Percentiles rank a stretch among this genome's conserved stretches.
phyloP scores from a whole-genome alignment of 2,329 filamentous ascomycete species.

The Huntiella bhutanensis region DNA sequence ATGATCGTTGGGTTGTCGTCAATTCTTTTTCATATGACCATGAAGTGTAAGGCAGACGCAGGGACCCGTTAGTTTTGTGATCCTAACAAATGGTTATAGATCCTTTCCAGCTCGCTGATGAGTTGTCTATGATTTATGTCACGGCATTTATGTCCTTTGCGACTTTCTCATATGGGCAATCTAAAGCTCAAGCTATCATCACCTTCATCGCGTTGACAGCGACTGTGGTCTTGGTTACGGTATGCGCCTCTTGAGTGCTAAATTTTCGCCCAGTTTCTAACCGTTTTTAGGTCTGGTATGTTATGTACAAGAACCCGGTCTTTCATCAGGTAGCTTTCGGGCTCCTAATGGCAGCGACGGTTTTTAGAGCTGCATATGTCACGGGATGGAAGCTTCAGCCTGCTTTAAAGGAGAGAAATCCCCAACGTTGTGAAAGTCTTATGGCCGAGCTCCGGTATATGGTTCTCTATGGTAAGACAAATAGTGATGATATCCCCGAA shows the following conservation, averaged over 20 bases:
- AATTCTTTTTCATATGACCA: constrained; percentile 35
- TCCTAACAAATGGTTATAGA: constrained; percentile 2
- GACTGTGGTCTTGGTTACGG: constrained; percentile 51
- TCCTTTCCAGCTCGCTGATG: constrained; percentile 35
- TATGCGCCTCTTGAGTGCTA: constrained; percentile 16
- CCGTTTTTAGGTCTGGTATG: constrained; percentile 35
- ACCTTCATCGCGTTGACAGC: constrained; percentile 38
- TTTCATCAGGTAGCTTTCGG: constrained; percentile 74
- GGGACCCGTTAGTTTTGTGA: neutral
- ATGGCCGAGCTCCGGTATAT: constrained; percentile 56
- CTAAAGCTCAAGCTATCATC: constrained; percentile 27
- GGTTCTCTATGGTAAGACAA: constrained; percentile 33
- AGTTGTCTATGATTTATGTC: constrained; percentile 41
- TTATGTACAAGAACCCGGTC: constrained; percentile 59
- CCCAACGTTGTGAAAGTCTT: constrained; percentile 27
- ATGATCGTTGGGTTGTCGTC: constrained; percentile 35
- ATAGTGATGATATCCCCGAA: neutral
- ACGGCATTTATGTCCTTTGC: constrained; percentile 40
- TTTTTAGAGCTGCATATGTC: constrained; percentile 56
- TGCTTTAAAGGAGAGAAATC: constrained; percentile 26
- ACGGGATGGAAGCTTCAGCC: constrained; percentile 39
- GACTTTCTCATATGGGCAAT: constrained; percentile 52
- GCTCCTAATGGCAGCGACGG: constrained; percentile 47
- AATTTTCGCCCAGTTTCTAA: neutral
- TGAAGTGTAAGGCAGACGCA: constrained; percentile 28